Evolutionary conservation across 2,329 filamentous ascomycete genomes (phyloP), one percentile per base, ranked within the genome.

Genomic region (Myriangium duriaei): DNA sequence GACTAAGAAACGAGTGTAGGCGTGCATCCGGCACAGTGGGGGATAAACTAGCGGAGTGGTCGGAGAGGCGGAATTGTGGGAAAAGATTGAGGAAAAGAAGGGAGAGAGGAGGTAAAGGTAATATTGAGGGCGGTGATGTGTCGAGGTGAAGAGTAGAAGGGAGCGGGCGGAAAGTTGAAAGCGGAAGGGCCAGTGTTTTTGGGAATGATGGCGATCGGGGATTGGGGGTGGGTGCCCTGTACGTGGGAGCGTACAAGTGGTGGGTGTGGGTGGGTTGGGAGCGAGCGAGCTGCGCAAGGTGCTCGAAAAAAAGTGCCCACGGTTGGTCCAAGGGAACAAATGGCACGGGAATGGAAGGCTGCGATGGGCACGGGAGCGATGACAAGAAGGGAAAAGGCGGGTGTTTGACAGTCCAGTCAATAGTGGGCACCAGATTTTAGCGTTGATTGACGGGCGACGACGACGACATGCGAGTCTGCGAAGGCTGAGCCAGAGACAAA

Each of bases 151-250:
- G 30, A 30, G n/a, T 18, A 16, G 34, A 19, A 39, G 18, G 30
- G 21, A 32, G 36, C 32, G 17, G 30, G 36, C 16, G 12, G 13
- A 24, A 24, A 30, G 30, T 32, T 26, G 36, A 26, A n/a, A 26
- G n/a, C 7, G 21, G 21, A 26, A 33, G 18, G n/a, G 30, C 34
- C 28, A 31, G 32, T 34, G 33, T 24, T 31, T 24, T 33, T 24
- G 38, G 21, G 21, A 7, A 26, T 7, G n/a, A 26, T 26, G 21
- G 21, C 7, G 32, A 18, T 13, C 17, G 34, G 34, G 36, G 34
- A 18, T 7, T 47, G 37, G 12, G 49, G 60, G 18, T 50, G 54
- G 13, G 16, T 21, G n/a, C n/a, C n/a, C n/a, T n/a, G n/a, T n/a
- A n/a, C n/a, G n/a, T n/a, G n/a, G n/a, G n/a, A n/a, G n/a, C n/a